These are phyloP conservation scores for Henckelia pumila DNA, from an alignment of 257 asterid genomes.

Conservation along the genomic window DNA sequence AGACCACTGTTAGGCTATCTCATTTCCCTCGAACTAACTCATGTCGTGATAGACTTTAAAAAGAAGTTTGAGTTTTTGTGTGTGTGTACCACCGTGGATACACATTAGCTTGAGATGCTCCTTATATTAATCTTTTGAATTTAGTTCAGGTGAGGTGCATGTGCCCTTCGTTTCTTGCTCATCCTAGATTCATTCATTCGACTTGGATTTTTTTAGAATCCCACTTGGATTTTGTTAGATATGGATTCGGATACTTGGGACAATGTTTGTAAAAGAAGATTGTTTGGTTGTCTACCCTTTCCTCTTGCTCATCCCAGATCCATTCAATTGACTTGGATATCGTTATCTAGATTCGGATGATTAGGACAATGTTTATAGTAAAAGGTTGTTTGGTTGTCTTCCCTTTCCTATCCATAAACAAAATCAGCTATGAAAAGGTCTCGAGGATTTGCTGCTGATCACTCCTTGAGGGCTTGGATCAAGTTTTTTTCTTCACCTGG, in stretches of 20 bases:
- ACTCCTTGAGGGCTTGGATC: neutral
- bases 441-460: neutral
- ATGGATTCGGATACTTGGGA: neutral
- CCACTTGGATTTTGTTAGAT: neutral
- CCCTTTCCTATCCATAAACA: neutral
- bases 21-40: too few relatives aligned
- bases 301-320: neutral
- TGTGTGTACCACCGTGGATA: neutral
- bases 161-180: neutral
- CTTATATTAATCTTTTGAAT: too few relatives aligned
- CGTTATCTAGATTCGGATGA: neutral
- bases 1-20: neutral
- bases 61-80: neutral
- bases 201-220: neutral
- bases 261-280: neutral
- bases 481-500: neutral
- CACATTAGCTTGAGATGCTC: neutral
- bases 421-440: neutral
- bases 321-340: neutral
- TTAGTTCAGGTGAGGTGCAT: neutral
- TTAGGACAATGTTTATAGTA: neutral
- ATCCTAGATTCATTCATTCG: neutral
- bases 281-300: neutral
- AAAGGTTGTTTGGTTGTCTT: neutral
- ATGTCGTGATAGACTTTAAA: too few relatives aligned